A percentile compares a stretch with the other conserved stretches of the same genome.
Evolutionary conservation across 1,139 yeast genomes (phyloP).

Genomic region (Pichia kudriavzevii): DNA sequence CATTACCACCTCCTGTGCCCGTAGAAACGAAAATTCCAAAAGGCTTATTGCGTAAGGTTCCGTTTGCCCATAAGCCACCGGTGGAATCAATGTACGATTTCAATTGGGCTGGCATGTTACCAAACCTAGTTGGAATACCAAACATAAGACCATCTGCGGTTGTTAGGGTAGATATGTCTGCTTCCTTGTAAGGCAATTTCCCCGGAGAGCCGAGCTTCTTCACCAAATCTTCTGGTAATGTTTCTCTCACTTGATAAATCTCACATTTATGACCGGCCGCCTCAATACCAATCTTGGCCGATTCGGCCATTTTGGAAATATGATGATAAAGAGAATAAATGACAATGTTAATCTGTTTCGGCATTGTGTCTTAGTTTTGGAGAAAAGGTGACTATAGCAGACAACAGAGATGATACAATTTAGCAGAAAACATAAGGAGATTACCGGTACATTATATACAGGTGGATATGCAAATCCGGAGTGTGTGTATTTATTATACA

Average conservation of each 20-base stretch:
- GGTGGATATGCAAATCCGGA: no score
- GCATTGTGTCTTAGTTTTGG: no score
- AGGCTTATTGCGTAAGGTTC: conserved; percentile 63
- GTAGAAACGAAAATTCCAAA: conserved; percentile 72
- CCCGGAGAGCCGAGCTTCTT: conserved; percentile 57
- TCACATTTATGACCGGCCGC: conserved; percentile 66
- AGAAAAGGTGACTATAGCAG: no score
- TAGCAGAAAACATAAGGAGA: no score
- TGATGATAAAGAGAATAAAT: conserved; percentile 80
- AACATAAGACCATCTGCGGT: conserved; percentile 68
- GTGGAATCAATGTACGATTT: conserved; percentile 73
- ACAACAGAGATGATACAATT: no score
- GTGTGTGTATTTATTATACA: no score
- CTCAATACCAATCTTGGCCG: conserved; percentile 61
- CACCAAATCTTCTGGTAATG: conserved; percentile 58
- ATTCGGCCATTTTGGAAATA: conserved; percentile 56
- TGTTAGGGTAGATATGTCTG: conserved; percentile 47
- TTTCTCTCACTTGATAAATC: conserved; percentile 73
- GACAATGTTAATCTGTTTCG: conserved; percentile 36
- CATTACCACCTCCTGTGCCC: conserved; percentile 83
- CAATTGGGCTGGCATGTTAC: conserved; percentile 75
- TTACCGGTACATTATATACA: no score
- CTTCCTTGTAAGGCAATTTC: conserved; percentile 58
- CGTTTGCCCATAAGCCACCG: conserved; percentile 73
- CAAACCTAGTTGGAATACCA: conserved; percentile 78